A percentile compares a stretch with the other conserved stretches of the same genome.
phyloP scores from a whole-genome alignment of 78 protist genomes.

The Polysphondylium violaceum region DNA sequence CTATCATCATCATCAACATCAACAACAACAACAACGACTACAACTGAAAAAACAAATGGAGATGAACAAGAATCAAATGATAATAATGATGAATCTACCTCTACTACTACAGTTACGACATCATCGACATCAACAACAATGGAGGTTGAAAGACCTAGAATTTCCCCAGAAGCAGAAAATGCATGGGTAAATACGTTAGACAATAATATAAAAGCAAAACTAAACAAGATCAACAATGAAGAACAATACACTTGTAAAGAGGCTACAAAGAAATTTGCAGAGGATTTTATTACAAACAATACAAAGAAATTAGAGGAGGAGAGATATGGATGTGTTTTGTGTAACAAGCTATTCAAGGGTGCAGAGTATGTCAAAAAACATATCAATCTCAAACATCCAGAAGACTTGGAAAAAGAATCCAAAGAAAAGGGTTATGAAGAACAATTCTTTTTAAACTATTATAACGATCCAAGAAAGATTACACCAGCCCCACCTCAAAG shows the following conservation, averaged over 20 bases:
- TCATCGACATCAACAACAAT: not conserved
- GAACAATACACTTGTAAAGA: conserved; percentile 56
- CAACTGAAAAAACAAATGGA: not conserved
- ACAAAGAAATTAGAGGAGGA: conserved; percentile 61
- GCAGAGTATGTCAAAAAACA: conserved; percentile 73
- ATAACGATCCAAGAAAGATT: conserved; percentile 60
- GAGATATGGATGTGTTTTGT: conserved; percentile 42
- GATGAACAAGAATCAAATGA: not conserved
- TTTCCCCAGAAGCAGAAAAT: conserved; percentile 18
- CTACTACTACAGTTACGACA: not conserved
- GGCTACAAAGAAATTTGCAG: conserved; percentile 42
- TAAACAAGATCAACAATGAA: conserved; percentile 25
- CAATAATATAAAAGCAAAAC: conserved; percentile 46
- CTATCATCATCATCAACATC: not conserved
- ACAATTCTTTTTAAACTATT: conserved; percentile 80
- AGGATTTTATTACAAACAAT: conserved; percentile 48
- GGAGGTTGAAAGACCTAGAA: conserved; percentile 48
- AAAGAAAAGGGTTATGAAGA: conserved; percentile 42
- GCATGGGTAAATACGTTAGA: conserved; percentile 63
- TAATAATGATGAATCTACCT: not conserved
- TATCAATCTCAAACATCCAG: conserved; percentile 68
- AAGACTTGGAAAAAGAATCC: conserved; percentile 46
- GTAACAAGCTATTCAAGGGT: conserved; percentile 60
- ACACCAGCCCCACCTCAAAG: conserved; percentile 26
- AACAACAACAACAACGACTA: not conserved